phyloP scores from a whole-genome alignment of 768 basidiomycete species.

The Clitopilus passeckerianus region DNA sequence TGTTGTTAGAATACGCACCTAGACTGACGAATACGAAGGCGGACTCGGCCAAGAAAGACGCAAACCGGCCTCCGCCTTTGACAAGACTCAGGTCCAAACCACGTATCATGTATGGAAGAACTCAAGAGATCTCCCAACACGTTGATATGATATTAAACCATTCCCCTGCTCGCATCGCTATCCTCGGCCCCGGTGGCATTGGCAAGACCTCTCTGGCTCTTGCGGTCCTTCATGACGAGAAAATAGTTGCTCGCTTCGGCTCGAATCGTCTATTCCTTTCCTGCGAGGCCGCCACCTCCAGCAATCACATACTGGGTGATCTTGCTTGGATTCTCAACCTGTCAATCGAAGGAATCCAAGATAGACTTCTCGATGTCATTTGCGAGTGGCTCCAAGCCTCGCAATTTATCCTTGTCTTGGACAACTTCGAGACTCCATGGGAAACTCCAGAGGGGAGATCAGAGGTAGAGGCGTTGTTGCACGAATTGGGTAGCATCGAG shows the following conservation, averaged over 20 bases:
- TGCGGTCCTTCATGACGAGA: conserved; percentile 16
- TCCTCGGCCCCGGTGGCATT: conserved; percentile 27
- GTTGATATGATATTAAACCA: conserved; percentile 10
- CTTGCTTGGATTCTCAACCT: conserved; percentile 15
- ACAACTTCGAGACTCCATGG: conserved; percentile 30
- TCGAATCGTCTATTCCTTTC: conserved; percentile 20
- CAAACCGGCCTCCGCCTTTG: neutral
- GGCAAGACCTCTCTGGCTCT: conserved; percentile 28
- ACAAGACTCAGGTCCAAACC: conserved; percentile 13
- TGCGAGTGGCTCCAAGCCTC: conserved; percentile 6
- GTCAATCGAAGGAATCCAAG: conserved; percentile 4
- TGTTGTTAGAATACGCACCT: no score
- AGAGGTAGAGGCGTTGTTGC: conserved; percentile 18
- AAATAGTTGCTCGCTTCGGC: conserved; percentile 11
- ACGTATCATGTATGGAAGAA: conserved; percentile 21
- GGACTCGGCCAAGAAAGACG: no score
- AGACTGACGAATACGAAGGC: no score
- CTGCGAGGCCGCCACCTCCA: conserved; percentile 21
- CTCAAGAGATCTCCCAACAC: conserved; percentile 15
- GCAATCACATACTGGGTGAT: conserved; percentile 17
- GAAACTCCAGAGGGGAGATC: conserved; percentile 17
- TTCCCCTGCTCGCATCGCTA: conserved; percentile 13
- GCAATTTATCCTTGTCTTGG: conserved; percentile 19
- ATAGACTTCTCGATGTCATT: conserved; percentile 12
- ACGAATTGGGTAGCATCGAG: conserved; percentile 13